Base-by-base conservation (phyloP, 192 early-diverging fungal genomes). In the Coemansia sp. region DNA sequence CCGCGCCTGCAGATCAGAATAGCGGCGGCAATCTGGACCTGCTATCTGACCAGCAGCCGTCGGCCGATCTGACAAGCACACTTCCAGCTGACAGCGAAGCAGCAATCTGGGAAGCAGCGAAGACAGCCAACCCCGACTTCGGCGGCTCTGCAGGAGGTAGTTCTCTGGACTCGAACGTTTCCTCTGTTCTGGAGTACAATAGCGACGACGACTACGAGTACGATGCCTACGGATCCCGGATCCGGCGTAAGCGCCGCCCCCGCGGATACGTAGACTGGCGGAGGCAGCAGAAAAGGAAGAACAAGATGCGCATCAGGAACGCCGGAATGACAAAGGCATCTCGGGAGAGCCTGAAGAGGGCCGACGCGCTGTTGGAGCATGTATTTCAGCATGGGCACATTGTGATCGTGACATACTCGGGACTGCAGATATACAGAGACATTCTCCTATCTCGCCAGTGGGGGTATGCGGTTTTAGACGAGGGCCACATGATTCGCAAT, bases 401-500 rank as follows among this genome's bases (percentile, higher is more conserved):
- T 13, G 29, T 98, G 6, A 69, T 98, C 27, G 96, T 93, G 1
- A 95, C 96, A 0, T 98, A 92, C 57, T 87, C 85, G 7, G 91
- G 91, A 14, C 60, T 95, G 4, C 87, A 89, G 48, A 83, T 90
- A 0, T 90, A 97, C 65, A 69, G 83, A 13, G 76, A 85, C 9
- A 65, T 81, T 0, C 72, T 98, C 4, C 52, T 94, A n/a, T 83
- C 83, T 20, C 82, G 86, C 42, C 71, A 83, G 32, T 98, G 93
- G 94, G 87, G 88, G 4, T 96, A 94, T 54, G 88, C 85, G 23
- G 84, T 98, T 10, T 68, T 98, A 30, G 96, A 98, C 67, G 96
- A 98, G 75, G 96, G 96, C 3, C 96, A 98, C 74, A 93, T 93
- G 75, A 95, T 98, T 34, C 83, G 94, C 35, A 98, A 98, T 61